phyloP scores from a whole-genome alignment of 768 basidiomycete species.

The Suillus occidentalis region DNA sequence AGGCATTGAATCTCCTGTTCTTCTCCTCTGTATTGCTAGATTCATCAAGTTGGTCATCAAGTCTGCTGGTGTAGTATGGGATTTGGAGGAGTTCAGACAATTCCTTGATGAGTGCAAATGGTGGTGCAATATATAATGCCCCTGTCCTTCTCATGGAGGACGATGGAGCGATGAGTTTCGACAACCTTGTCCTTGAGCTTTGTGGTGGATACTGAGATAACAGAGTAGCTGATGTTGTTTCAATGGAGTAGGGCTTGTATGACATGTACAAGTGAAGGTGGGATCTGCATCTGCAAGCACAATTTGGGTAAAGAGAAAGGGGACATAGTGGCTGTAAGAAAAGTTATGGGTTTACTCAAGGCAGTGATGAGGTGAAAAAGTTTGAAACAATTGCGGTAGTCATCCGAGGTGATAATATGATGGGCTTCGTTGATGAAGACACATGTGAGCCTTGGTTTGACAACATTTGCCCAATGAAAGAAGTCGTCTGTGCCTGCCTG shows the following conservation, averaged over 20 bases:
- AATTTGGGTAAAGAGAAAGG: neutral
- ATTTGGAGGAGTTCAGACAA: neutral
- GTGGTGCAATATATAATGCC: slow-evolving; percentile 14
- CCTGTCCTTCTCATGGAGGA: neutral
- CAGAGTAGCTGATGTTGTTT: slow-evolving; percentile 6
- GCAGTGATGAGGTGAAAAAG: slow-evolving; percentile 9
- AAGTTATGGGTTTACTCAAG: slow-evolving; percentile 12
- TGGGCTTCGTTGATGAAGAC: slow-evolving; percentile 16
- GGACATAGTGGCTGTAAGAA: slow-evolving; percentile 13
- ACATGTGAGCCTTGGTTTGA: neutral
- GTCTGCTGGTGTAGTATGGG: slow-evolving; percentile 8
- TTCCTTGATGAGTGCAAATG: neutral
- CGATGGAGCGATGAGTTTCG: neutral
- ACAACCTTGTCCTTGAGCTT: neutral
- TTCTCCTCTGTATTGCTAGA: slow-evolving; percentile 8
- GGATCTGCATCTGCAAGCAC: neutral
- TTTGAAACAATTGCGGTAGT: slow-evolving; percentile 14
- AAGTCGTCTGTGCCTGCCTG: slow-evolving; percentile 2
- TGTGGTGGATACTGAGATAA: fast-evolving
- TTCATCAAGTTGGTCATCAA: neutral
- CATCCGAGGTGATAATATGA: slow-evolving; percentile 6
- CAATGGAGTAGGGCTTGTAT: neutral
- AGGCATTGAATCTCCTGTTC: neutral
- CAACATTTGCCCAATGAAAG: slow-evolving; percentile 1
- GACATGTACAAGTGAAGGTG: neutral